A percentile compares a stretch with the other conserved stretches of the same genome.
Evolutionary conservation across 768 basidiomycete genomes (phyloP).

Genomic region (Naganishia vaughanmartiniae): DNA sequence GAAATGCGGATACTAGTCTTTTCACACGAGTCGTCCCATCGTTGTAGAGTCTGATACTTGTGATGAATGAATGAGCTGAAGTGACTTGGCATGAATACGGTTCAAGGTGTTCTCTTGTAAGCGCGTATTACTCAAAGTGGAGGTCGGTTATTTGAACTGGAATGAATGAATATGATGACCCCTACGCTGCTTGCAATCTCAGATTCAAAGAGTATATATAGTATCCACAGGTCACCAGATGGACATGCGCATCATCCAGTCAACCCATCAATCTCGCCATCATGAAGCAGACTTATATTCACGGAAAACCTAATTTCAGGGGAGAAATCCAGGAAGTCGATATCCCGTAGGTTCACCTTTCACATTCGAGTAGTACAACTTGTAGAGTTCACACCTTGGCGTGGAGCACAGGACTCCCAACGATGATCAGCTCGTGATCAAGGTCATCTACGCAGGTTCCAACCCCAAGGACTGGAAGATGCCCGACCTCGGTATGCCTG

Average conservation of each 20-base stretch:
- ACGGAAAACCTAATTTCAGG: conserved; percentile 3
- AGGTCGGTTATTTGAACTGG: conserved; percentile 1
- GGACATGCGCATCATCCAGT: neutral
- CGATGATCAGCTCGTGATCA: conserved; percentile 30
- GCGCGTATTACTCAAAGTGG: neutral
- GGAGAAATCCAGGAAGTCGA: conserved; percentile 18
- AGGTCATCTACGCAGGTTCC: conserved; percentile 27
- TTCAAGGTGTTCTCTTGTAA: neutral
- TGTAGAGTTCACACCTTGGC: neutral
- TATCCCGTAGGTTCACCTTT: conserved; percentile 4
- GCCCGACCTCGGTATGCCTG: neutral
- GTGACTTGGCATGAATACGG: too few relatives aligned
- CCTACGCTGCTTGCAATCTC: conserved; percentile 1
- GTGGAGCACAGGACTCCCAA: neutral
- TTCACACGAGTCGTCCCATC: too few relatives aligned
- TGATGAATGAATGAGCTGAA: too few relatives aligned
- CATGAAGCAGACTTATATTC: conserved; percentile 21
- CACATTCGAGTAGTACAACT: neutral
- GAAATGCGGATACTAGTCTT: too few relatives aligned
- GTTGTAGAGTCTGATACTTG: too few relatives aligned
- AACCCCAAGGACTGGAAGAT: conserved; percentile 35
- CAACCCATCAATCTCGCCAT: neutral
- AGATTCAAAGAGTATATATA: neutral
- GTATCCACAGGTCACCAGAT: neutral
- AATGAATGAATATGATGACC: neutral